Evolutionary conservation across 2,329 filamentous ascomycete species (phyloP).

Genomic region (Aureobasidium sp.): DNA sequence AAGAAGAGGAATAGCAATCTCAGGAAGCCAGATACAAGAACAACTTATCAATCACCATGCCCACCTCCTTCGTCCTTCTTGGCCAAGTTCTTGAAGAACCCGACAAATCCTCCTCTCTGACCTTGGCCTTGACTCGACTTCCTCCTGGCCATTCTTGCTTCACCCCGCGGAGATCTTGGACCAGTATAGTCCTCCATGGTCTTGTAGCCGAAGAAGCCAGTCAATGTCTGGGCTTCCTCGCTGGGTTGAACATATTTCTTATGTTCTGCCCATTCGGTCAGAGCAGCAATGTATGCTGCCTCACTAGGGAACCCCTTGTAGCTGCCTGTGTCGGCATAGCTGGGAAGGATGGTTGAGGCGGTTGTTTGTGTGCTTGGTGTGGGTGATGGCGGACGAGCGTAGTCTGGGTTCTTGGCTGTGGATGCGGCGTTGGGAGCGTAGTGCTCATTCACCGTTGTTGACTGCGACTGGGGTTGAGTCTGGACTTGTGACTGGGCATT

Average conservation of each 20-base stretch:
- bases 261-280: constrained; percentile 26
- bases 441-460: not conserved
- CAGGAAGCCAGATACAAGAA: too few species aligned
- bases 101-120: not conserved
- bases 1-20: too few species aligned
- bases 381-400: constrained; percentile 4
- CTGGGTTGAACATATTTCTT: constrained; percentile 24
- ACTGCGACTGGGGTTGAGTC: not conserved
- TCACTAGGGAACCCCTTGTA: constrained; percentile 27
- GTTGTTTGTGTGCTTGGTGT: constrained; percentile 7
- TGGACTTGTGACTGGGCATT: not conserved
- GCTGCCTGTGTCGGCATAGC: not conserved
- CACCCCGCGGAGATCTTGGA: constrained; percentile 18
- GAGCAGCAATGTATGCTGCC: constrained; percentile 24
- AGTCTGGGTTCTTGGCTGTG: not conserved
- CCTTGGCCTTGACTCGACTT: not conserved
- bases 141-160: constrained; percentile 20
- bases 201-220: constrained; percentile 26
- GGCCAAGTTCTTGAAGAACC: not conserved
- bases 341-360: not conserved
- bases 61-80: constrained; percentile 9
- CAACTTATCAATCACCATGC: not conserved
- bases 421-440: not conserved
- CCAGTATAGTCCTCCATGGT: constrained; percentile 25
- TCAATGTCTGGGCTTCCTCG: constrained; percentile 18